A percentile compares a stretch with the other conserved stretches of the same genome.
Evolutionary conservation across 2,329 filamentous ascomycete genomes (phyloP).

Genomic region (Pyrenochaeta sp.): DNA sequence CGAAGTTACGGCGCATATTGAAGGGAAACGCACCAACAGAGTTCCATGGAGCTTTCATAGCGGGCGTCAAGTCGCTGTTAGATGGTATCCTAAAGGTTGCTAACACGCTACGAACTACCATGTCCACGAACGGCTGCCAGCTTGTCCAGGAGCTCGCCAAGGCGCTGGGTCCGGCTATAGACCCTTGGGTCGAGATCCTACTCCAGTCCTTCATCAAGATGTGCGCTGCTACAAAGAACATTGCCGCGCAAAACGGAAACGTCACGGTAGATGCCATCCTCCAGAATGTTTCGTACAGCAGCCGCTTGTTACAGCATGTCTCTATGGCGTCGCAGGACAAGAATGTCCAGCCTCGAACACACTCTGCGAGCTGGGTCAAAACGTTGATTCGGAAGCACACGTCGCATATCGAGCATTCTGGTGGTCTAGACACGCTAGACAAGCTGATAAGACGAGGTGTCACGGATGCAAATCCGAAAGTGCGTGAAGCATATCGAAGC

Average conservation of each 20-base stretch:
- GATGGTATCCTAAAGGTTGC: conserved; percentile 90
- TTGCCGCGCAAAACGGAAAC: conserved; percentile 85
- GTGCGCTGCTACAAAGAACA: conserved; percentile 90
- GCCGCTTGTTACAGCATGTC: conserved; percentile 85
- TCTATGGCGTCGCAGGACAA: conserved; percentile 87
- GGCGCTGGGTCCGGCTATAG: conserved; percentile 78
- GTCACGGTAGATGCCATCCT: conserved; percentile 82
- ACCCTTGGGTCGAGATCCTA: conserved; percentile 88
- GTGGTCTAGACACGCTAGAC: conserved; percentile 82
- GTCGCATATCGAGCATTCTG: conserved; percentile 81
- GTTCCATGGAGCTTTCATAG: conserved; percentile 74
- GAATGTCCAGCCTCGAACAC: conserved; percentile 85
- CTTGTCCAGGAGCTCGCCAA: conserved; percentile 85
- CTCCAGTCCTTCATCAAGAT: conserved; percentile 91
- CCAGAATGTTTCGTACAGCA: conserved; percentile 78
- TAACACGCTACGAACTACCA: conserved; percentile 84
- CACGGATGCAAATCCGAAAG: conserved; percentile 87
- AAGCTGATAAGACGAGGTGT: conserved; percentile 90
- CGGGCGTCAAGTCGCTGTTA: conserved; percentile 74
- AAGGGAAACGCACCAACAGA: conserved; percentile 85
- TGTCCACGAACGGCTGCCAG: conserved; percentile 85
- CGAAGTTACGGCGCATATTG: conserved; percentile 77
- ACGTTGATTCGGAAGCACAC: conserved; percentile 85
- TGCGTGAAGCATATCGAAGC: conserved; percentile 83
- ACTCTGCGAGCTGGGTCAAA: conserved; percentile 82